Base-by-base conservation (phyloP, 1,284 basidiomycete genomes). In the Boletus smithii region DNA sequence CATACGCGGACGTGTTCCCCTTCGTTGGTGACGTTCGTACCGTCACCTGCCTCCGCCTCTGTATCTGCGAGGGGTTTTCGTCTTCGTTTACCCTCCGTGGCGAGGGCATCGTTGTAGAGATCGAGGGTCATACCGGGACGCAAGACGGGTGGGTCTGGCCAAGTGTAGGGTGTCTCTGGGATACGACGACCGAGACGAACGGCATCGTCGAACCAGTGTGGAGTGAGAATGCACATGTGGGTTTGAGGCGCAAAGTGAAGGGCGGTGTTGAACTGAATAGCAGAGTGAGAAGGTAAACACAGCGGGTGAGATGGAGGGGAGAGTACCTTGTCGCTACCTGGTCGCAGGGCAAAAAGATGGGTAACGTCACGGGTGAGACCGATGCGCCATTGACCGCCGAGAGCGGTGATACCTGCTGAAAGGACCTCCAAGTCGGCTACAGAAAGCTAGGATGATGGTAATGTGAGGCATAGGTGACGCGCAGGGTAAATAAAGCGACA, bases 171-270 rank as follows among this genome's bases (percentile, higher is more conserved):
- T 0, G 67, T 67, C 20, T 81, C 79, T 8, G 79, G 71, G 2
- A 90, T 70, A 5, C 73, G 69, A 10, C 76, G 69, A 2, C 83
- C 82, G 8, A 89, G 70, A 18, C 81, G 74, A 32, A 91, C 76
- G 10, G 79, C 78, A 53, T 93, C 89, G 55, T 91, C 85, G 55
- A 91, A 90, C 88, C 88, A 92, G 54, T 90, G 87, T 0, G 88
- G 88, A 0, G 88, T 73, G 8, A 91, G 60, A 16, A 88, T 71
- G 49, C 76, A 79, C 56, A 89, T 75, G 14, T 69, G 66, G 0
- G 80, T 81, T 47, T 72, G 65, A 3, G 73, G 62, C 44, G 77
- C 73, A 60, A 75, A 80, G 50, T 80, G 75, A 57, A 87, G 67
- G 3, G 84, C 85, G 0, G 80, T 81, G 20, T 73, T 68, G 60